These are phyloP conservation scores for Psilocybe cyanescens DNA, from an alignment of 768 basidiomycete genomes.

Conservation along the genomic window DNA sequence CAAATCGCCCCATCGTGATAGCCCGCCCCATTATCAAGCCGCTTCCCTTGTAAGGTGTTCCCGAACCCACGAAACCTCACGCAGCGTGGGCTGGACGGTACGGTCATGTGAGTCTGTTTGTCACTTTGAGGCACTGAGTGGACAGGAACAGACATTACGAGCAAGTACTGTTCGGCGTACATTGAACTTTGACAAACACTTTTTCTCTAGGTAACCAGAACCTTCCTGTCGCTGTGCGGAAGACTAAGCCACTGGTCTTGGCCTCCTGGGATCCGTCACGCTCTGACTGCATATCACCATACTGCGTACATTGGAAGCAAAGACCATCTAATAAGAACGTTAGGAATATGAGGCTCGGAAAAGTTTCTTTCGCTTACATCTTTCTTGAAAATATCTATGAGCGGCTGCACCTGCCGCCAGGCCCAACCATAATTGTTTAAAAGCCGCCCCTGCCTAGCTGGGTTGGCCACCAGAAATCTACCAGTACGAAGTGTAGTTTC, in stretches of 20 bases:
- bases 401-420: slow-evolving; percentile 48
- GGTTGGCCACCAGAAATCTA: slow-evolving; percentile 42
- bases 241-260: not conserved
- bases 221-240: no score
- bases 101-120: not conserved
- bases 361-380: slow-evolving; percentile 38
- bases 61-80: slow-evolving; percentile 16
- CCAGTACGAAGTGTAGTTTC: slow-evolving; percentile 56
- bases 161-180: no score
- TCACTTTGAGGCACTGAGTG: not conserved
- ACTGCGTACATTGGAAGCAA: slow-evolving; percentile 26
- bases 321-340: slow-evolving; percentile 8
- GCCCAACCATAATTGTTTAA: slow-evolving; percentile 55
- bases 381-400: slow-evolving; percentile 40
- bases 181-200: no score
- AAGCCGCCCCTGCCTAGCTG: slow-evolving; percentile 46
- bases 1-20: slow-evolving; percentile 11
- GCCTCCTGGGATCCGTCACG: slow-evolving; percentile 28
- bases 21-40: slow-evolving; percentile 16
- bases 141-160: not conserved
- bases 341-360: slow-evolving; percentile 12
- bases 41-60: slow-evolving; percentile 13
- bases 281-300: slow-evolving; percentile 25
- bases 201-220: no score
- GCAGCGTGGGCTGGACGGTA: not conserved